Conservation (phyloP, 805 yeast genomes). For the Candida ponderosae region DNA sequence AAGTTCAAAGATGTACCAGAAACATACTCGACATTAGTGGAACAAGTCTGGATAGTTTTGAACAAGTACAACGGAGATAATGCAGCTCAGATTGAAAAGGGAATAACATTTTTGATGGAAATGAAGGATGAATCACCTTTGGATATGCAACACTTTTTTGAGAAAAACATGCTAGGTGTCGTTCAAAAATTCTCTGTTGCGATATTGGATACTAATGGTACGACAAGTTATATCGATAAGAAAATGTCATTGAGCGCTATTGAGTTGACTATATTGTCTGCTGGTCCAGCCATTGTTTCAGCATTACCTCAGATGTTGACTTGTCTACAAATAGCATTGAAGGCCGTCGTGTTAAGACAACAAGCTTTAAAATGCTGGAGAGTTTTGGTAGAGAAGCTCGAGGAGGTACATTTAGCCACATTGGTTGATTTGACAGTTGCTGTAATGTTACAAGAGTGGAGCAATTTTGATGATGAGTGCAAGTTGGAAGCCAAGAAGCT, state of each 20-base stretch:
- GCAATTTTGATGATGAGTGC: slow-evolving; percentile 37
- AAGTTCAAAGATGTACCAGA: neutral
- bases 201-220: slow-evolving; percentile 65
- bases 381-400: slow-evolving; percentile 48
- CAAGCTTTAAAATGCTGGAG: slow-evolving; percentile 66
- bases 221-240: slow-evolving; percentile 66
- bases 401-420: slow-evolving; percentile 48
- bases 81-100: neutral
- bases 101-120: neutral
- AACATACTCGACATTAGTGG: neutral
- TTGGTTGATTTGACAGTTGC: slow-evolving; percentile 71
- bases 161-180: slow-evolving; percentile 60
- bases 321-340: slow-evolving; percentile 74
- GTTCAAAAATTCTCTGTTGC: slow-evolving; percentile 75
- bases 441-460: slow-evolving; percentile 63
- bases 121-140: neutral
- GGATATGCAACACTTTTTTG: slow-evolving; percentile 26
- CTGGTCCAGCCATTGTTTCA: slow-evolving; percentile 48
- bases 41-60: neutral
- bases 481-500: slow-evolving; percentile 45
- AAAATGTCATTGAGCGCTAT: slow-evolving; percentile 67
- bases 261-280: slow-evolving; percentile 50
- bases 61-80: no score
- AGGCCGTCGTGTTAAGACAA: slow-evolving; percentile 48
- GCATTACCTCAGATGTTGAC: slow-evolving; percentile 83